Evolutionary conservation across 2,329 filamentous ascomycete species (phyloP).

Genomic region (Alternaria ethzedia): DNA sequence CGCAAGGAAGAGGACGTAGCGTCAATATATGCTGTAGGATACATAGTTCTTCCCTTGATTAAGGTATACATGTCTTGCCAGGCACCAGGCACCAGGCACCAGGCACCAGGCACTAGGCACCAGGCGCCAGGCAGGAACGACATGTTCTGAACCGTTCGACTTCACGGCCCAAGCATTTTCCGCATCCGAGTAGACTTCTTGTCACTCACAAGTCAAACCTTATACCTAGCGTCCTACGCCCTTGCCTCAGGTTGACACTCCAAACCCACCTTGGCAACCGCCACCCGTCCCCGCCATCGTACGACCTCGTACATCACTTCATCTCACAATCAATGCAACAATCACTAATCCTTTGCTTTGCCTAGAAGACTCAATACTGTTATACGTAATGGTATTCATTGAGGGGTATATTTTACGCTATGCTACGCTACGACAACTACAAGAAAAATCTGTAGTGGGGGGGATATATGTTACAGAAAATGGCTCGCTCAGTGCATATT

Average conservation of each 20-base stretch:
- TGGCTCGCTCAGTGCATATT: not conserved
- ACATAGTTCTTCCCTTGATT: too few species aligned
- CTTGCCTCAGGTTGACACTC: not conserved
- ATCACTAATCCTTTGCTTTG: not conserved
- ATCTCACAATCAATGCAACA: not conserved
- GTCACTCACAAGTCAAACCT: not conserved
- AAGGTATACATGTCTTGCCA: too few species aligned
- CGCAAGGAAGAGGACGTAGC: too few species aligned
- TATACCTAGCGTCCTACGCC: not conserved
- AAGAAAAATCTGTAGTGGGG: not conserved
- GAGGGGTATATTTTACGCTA: not conserved
- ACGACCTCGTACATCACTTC: not conserved
- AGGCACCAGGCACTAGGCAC: too few species aligned
- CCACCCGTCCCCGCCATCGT: not conserved
- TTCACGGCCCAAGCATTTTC: not conserved
- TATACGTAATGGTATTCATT: not conserved
- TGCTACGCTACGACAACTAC: not conserved
- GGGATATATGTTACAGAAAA: conserved; percentile 2
- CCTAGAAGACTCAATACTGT: not conserved
- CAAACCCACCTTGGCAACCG: not conserved
- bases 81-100: too few species aligned
- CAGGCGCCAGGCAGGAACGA: too few species aligned
- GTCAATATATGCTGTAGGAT: too few species aligned
- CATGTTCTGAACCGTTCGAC: too few species aligned
- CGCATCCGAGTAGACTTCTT: not conserved